Evolutionary conservation across 495 filamentous ascomycete species (phyloP), one percentile per base, ranked within the genome.

Genomic region (Cladorrhinum samala): DNA sequence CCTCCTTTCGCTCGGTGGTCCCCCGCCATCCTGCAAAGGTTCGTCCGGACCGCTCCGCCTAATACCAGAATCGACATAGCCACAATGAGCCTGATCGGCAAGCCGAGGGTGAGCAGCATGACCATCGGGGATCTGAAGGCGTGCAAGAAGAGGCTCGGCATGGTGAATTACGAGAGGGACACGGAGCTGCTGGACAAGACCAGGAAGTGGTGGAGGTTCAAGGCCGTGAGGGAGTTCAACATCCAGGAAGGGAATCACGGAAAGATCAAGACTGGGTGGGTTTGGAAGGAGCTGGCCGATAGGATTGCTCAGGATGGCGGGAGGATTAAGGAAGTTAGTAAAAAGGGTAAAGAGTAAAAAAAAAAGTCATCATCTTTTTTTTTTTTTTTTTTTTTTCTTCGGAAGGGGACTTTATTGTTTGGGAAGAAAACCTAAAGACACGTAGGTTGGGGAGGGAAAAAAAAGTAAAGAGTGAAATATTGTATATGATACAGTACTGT

Each of bases 1-100:
- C 88, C 88, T 6, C 67, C 77, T 3, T 83, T 80, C 62, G 86
- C 85, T n/a, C 82, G 88, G 11, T 69, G 72, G 30, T 90, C 87
- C 0, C 73, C 73, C n/a, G 83, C 86, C 11, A 69, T 77, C 50
- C 74, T 89, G n/a, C 55, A 81, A 24, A 78, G 80, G 20, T 94
- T 86, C 63, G 75, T 77, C 0, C 75, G 76, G 46, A 76, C 75
- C 21, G 69, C 88, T 0, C 84, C 88, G 2, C 75, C 82, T 0
- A 74, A 76, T 8, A 83, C 86, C 1, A 74, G 72, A 21, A 60
- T 95, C 1, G 82, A 85, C 24, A 68, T 94, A 38, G 85, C 79
- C 16, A 91, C 85, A 13, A 83, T 91, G 74, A 83, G 81, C 20
- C 72, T 85, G 42, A 73, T 80, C 53, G 83, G 82, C 38, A 74